phyloP scores from a whole-genome alignment of 441 rosid genomes.

The Brassica balearica region DNA sequence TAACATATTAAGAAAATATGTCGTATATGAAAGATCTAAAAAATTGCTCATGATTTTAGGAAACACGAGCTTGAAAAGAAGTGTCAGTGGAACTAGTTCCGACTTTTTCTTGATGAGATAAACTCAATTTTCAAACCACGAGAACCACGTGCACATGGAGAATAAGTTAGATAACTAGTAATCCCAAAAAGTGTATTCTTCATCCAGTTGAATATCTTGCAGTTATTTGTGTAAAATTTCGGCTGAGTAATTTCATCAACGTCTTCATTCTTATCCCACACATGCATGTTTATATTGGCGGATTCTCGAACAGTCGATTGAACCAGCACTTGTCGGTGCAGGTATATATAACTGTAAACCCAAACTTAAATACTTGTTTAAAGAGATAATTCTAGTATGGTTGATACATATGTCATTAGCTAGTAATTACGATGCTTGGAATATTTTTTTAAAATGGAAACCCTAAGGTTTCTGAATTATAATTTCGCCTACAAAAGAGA shows the following conservation, averaged over 20 bases:
- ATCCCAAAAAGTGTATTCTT: constrained; percentile 19
- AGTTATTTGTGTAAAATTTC: constrained; percentile 20
- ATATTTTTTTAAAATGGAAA: too few relatives aligned
- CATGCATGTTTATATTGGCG: neutral
- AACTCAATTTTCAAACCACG: constrained; percentile 21
- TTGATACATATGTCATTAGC: neutral
- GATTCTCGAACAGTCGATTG: constrained; percentile 4
- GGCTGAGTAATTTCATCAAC: constrained; percentile 19
- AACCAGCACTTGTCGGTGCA: constrained; percentile 1
- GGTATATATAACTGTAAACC: too few relatives aligned
- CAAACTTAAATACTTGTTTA: too few relatives aligned
- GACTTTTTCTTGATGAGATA: neutral
- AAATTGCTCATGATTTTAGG: neutral
- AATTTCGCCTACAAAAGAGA: neutral
- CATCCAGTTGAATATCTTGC: neutral
- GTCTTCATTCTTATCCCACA: constrained; percentile 27
- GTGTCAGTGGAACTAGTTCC: constrained; percentile 8
- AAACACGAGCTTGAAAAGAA: constrained; percentile 23
- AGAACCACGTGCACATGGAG: constrained; percentile 32
- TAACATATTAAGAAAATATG: neutral
- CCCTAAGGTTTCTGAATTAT: neutral
- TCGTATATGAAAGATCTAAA: neutral
- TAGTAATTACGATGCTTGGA: neutral
- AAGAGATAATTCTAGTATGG: too few relatives aligned
- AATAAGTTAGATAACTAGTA: constrained; percentile 5